A percentile compares a stretch with the other conserved stretches of the same genome.
Evolutionary conservation across 345 rosid genomes (phyloP).

Genomic region (Isatis tinctoria): DNA sequence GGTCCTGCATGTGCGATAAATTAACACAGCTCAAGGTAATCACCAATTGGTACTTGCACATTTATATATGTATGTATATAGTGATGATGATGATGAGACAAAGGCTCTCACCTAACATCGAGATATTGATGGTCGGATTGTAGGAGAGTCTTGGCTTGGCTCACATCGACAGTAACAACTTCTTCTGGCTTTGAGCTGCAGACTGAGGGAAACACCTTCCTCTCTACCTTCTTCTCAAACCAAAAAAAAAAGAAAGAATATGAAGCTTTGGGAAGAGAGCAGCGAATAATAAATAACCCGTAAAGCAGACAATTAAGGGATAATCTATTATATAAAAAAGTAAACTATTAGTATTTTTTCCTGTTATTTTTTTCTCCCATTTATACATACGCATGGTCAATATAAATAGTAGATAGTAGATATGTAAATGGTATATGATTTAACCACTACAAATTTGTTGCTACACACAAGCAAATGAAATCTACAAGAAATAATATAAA

Average conservation of each 20-base stretch:
- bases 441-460: neutral
- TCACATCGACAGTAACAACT: constrained; percentile 60
- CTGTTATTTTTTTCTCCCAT: neutral
- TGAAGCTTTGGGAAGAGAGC: constrained; percentile 8
- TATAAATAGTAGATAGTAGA: neutral
- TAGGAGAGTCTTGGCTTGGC: constrained; percentile 48
- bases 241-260: neutral
- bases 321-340: too few relatives aligned
- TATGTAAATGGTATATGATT: neutral
- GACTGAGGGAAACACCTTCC: neutral
- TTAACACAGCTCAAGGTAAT: too few relatives aligned
- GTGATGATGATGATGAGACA: neutral
- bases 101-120: constrained; percentile 59
- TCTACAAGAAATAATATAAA: neutral
- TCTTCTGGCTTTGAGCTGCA: constrained; percentile 46
- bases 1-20: constrained; percentile 43
- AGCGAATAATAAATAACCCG: constrained; percentile 1
- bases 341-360: too few relatives aligned
- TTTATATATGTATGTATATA: too few relatives aligned
- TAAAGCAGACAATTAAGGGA: neutral
- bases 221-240: neutral
- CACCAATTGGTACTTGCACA: neutral
- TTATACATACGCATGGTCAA: neutral
- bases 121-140: constrained; percentile 51
- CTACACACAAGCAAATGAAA: neutral